Evolutionary conservation across 805 yeast genomes (phyloP).

Genomic region (Saccharomycopsis guyanensis): DNA sequence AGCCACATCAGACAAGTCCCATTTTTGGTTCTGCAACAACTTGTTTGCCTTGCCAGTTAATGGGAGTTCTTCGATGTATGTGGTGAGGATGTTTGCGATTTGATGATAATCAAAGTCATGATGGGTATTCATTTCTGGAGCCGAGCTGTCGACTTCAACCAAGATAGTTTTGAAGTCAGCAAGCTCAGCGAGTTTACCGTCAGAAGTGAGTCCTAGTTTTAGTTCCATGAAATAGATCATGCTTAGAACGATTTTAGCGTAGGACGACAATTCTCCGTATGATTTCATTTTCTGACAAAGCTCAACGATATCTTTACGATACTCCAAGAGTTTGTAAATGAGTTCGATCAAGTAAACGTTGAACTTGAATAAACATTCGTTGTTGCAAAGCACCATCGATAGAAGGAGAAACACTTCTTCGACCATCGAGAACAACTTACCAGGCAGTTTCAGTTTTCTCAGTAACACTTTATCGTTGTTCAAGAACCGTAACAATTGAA

Average conservation of each 20-base stretch:
- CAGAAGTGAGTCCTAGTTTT: slow-evolving; percentile 3
- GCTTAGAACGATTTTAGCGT: slow-evolving; percentile 10
- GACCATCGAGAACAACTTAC: slow-evolving; percentile 22
- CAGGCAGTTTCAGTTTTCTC: slow-evolving; percentile 22
- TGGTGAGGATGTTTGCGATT: slow-evolving; percentile 6
- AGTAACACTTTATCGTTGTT: slow-evolving; percentile 21
- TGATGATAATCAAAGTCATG: slow-evolving; percentile 14
- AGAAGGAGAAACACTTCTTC: slow-evolving; percentile 27
- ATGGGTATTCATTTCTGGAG: background rate
- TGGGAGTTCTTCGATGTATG: slow-evolving; percentile 14
- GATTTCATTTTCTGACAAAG: slow-evolving; percentile 4
- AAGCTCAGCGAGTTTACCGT: background rate
- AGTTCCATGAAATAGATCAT: slow-evolving; percentile 12
- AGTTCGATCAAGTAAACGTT: slow-evolving; percentile 17
- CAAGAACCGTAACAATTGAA: slow-evolving; percentile 29
- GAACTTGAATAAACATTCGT: slow-evolving; percentile 17
- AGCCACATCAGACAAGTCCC: background rate
- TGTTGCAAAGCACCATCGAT: slow-evolving; percentile 21
- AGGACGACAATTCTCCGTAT: slow-evolving; percentile 1
- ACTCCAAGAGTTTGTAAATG: slow-evolving; percentile 19
- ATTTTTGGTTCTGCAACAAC: background rate
- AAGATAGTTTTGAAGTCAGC: background rate
- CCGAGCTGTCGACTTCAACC: background rate
- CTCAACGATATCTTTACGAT: slow-evolving; percentile 4
- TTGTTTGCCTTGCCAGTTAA: slow-evolving; percentile 6